Percentiles rank a stretch among this genome's conserved stretches.
phyloP scores from a whole-genome alignment of 2,329 filamentous ascomycete genomes.

The Apiospora aurea region DNA sequence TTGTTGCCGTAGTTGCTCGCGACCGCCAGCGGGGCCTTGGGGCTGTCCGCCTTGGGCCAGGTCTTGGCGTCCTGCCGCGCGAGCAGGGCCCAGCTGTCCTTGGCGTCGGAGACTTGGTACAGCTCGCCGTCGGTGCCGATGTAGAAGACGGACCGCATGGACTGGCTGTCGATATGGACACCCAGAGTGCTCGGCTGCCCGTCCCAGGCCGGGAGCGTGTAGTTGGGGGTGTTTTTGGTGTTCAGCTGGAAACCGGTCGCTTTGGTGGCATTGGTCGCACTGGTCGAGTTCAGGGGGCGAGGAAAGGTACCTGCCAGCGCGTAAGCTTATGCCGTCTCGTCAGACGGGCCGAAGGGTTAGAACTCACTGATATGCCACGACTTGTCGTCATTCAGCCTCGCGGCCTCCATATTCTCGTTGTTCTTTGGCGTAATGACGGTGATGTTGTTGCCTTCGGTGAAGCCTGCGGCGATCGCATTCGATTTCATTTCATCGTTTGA shows the following conservation, averaged over 20 bases:
- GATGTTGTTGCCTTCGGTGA: slow-evolving; percentile 42
- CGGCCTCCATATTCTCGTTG: slow-evolving; percentile 41
- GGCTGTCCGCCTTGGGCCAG: slow-evolving; percentile 34
- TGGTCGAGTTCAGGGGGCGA: slow-evolving; percentile 37
- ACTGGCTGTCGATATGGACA: slow-evolving; percentile 39
- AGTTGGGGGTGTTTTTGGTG: slow-evolving; percentile 33
- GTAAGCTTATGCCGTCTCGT: not conserved
- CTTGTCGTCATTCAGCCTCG: slow-evolving; percentile 38
- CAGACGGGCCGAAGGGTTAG: not conserved
- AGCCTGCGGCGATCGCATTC: slow-evolving; percentile 41
- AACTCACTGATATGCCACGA: slow-evolving; percentile 45
- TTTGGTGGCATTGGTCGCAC: slow-evolving; percentile 38
- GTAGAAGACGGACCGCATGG: slow-evolving; percentile 45
- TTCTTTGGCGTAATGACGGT: slow-evolving; percentile 45
- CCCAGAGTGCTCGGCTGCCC: slow-evolving; percentile 40
- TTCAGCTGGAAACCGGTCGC: slow-evolving; percentile 32
- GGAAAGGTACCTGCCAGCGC: slow-evolving; percentile 43
- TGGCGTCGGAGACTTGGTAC: slow-evolving; percentile 41
- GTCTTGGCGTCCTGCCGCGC: slow-evolving; percentile 28
- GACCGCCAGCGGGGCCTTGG: slow-evolving; percentile 42
- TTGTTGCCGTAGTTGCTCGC: slow-evolving; percentile 36
- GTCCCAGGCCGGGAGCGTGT: slow-evolving; percentile 42
- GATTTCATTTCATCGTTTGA: slow-evolving; percentile 39
- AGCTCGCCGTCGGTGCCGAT: slow-evolving; percentile 46
- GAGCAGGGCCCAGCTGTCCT: slow-evolving; percentile 39